phyloP scores from a whole-genome alignment of 176 grass and related monocot genomes.

The Tuctoria greenei region DNA sequence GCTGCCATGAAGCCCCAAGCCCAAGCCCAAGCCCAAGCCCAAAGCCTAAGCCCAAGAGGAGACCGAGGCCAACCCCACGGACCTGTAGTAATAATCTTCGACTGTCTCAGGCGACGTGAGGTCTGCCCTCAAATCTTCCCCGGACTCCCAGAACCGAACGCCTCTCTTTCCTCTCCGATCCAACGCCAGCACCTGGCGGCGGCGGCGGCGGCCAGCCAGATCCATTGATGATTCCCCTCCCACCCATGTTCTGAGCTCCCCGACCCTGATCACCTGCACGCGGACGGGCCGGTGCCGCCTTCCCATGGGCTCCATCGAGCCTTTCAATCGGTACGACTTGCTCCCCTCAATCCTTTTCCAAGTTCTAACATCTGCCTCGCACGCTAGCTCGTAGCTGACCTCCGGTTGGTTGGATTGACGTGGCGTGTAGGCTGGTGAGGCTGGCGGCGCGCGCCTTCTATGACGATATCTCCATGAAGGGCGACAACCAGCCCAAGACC shows the following conservation, averaged over 20 bases:
- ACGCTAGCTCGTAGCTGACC: neutral
- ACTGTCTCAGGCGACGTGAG: neutral
- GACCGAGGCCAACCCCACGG: neutral
- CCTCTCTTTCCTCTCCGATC: constrained; percentile 4
- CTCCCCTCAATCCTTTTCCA: neutral
- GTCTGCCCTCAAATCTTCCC: neutral
- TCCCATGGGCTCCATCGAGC: constrained; percentile 64
- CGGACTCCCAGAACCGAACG: neutral
- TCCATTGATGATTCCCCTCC: neutral
- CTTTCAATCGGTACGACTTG: constrained; percentile 71
- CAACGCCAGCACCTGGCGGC: neutral
- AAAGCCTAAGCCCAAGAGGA: neutral
- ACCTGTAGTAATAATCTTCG: neutral
- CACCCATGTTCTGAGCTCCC: neutral
- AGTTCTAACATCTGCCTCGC: neutral
- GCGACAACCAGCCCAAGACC: constrained; percentile 86
- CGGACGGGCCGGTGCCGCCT: neutral
- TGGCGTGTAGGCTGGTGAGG: constrained; percentile 57
- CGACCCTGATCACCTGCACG: neutral
- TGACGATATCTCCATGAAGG: constrained; percentile 89
- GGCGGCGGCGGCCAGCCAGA: neutral
- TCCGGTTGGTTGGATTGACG: neutral
- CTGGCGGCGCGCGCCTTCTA: constrained; percentile 91
- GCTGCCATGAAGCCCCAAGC: neutral
- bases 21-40: neutral